These are phyloP conservation scores for Fulvia fulva DNA, from an alignment of 2,329 filamentous ascomycete genomes.

Conservation along the genomic window DNA sequence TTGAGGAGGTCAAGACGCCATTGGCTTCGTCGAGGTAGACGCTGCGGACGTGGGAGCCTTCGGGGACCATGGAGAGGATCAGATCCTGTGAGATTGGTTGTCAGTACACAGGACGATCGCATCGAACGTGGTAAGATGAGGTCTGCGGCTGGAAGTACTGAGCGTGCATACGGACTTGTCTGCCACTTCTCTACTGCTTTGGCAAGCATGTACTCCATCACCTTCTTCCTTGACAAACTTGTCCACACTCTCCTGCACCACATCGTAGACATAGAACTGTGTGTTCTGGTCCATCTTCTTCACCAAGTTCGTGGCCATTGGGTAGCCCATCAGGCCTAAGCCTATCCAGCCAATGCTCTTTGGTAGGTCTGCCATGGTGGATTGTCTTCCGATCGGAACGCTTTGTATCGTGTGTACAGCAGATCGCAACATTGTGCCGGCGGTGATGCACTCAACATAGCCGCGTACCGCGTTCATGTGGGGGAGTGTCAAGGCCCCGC, in stretches of 20 bases:
- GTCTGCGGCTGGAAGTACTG: not conserved
- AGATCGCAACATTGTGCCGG: not conserved
- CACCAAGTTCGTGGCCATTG: conserved; percentile 51
- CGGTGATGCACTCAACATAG: not conserved
- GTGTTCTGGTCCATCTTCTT: conserved; percentile 43
- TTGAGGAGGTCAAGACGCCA: conserved; percentile 40
- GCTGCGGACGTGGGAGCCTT: conserved; percentile 48
- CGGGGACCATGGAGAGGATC: conserved; percentile 53
- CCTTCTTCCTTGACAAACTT: conserved; percentile 42
- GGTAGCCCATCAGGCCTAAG: conserved; percentile 53
- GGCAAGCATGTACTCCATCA: conserved; percentile 37
- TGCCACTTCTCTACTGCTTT: conserved; percentile 47
- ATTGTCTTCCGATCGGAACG: not conserved
- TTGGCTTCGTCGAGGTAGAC: conserved; percentile 47
- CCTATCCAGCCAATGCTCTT: conserved; percentile 49
- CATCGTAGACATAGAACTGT: conserved; percentile 48
- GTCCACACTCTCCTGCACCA: conserved; percentile 42
- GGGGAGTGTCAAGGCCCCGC: conserved; percentile 6
- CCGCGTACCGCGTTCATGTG: conserved; percentile 3
- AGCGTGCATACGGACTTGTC: conserved; percentile 44
- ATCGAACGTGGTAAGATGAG: not conserved
- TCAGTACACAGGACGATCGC: conserved; percentile 3
- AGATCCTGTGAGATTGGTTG: conserved; percentile 37
- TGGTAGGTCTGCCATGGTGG: conserved; percentile 25
- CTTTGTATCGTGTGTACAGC: not conserved